Base-by-base conservation (phyloP, 2,329 filamentous ascomycete genomes). In the Incumbomyces lentus region DNA sequence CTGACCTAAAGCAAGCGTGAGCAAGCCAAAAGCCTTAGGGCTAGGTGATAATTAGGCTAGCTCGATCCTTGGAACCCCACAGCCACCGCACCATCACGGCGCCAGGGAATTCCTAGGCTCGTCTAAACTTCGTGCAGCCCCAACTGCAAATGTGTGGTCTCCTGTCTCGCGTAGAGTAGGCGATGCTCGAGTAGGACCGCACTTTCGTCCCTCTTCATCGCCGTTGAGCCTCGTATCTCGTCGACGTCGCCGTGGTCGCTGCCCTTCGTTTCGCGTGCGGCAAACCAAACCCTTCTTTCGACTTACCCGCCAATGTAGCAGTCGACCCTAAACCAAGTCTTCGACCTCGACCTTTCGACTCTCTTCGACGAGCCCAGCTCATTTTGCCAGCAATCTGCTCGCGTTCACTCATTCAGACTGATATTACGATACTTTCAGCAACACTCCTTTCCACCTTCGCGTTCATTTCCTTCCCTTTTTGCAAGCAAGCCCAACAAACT, bases 161-260 rank as follows among this genome's bases (percentile, higher is more conserved):
- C 45, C 44, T 41, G 44, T 34, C 35, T 34, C 22, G 17, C 16
- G 37, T 29, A 18, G 16, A n/a, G 37, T 40, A 26, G 22, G 8
- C 22, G 22, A 6, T 17, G 16, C 8, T 29, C 17, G 38, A 26
- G 16, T 40, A 40, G 26, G 14, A 17, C 22, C 19, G 29, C 34
- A 38, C n/a, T 35, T 37, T 45, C 42, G 22, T 37, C 22, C 11
- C 16, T 45, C 41, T 31, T 41, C 35, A 30, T 16, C 36, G 34
- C 36, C 43, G 35, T 22, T 18, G 26, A 34, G 35, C 26, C 40
- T 40, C 35, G 34, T 44, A 26, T 44, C 35, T 16, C n/a, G n/a
- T 48, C 47, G 40, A 49, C 36, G 31, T n/a, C n/a, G 55, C 54
- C 54, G 50, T 57, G 55, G 54, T 58, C 55, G 55, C 54, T 49